Conservation (phyloP, 805 yeast species). For the Metschnikowia henanensis region DNA sequence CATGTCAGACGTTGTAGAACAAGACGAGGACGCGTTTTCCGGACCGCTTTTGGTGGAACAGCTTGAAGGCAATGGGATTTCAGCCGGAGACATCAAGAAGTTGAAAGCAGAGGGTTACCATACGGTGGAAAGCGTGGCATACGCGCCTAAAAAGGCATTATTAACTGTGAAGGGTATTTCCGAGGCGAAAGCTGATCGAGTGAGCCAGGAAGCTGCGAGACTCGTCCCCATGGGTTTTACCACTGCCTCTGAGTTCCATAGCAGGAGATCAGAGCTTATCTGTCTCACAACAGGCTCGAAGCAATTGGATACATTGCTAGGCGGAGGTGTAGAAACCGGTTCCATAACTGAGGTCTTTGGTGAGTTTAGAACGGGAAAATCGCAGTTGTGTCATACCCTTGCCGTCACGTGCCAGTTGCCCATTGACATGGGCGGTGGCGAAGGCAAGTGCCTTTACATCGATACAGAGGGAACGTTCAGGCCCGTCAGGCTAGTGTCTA, state of each 20-base stretch:
- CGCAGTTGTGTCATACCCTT: conserved; percentile 94
- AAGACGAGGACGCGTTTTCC: conserved; percentile 52
- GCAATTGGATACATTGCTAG: conserved; percentile 86
- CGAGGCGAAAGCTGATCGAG: conserved; percentile 90
- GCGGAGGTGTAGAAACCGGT: conserved; percentile 98
- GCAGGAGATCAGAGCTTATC: conserved; percentile 84
- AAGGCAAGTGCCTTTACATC: conserved; percentile 93
- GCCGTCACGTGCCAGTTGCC: conserved; percentile 98
- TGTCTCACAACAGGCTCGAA: conserved; percentile 96
- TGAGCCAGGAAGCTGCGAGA: conserved; percentile 79
- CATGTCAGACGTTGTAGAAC: conserved; percentile 18
- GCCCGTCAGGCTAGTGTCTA: conserved; percentile 84
- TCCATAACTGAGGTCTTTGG: conserved; percentile 96
- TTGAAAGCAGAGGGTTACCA: conserved; percentile 80
- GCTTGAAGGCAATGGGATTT: conserved; percentile 82
- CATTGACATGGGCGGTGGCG: conserved; percentile 97
- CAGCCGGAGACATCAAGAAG: conserved; percentile 74
- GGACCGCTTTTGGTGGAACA: conserved; percentile 58
- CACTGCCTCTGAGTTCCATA: conserved; percentile 93
- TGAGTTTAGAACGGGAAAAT: conserved; percentile 96
- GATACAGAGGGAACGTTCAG: conserved; percentile 98
- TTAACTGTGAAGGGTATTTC: conserved; percentile 86
- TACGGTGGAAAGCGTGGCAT: conserved; percentile 92
- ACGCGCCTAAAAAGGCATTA: conserved; percentile 82
- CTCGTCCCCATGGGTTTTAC: conserved; percentile 96